A percentile compares a stretch with the other conserved stretches of the same genome.
Conservation (phyloP, 2,329 filamentous ascomycete genomes). For the Xylariaceae sp. region DNA sequence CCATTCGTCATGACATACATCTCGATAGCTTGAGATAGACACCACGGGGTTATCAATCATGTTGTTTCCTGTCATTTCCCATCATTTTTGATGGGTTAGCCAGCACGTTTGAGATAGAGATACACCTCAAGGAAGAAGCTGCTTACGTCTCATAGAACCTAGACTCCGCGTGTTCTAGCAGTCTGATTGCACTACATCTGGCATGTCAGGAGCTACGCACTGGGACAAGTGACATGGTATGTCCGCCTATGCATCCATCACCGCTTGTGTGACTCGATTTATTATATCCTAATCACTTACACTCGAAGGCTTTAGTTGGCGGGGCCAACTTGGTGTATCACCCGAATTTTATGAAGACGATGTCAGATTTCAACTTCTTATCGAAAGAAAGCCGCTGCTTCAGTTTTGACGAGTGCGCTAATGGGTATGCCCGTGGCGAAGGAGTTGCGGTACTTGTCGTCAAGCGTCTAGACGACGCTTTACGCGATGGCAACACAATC, state of each 20-base stretch:
- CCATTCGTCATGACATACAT: no score
- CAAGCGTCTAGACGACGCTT: conserved; percentile 44
- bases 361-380: conserved; percentile 27
- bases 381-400: conserved; percentile 28
- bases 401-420: conserved; percentile 12
- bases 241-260: no score
- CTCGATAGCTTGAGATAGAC: no score
- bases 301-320: conserved; percentile 3
- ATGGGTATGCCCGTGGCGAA: conserved; percentile 41
- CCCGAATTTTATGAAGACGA: conserved; percentile 12
- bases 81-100: no score
- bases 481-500: conserved; percentile 36
- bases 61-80: no score
- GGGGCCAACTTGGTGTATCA: conserved; percentile 8
- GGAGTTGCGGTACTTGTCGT: conserved; percentile 46
- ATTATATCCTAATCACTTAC: no score
- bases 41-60: no score
- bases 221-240: no score
- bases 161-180: conserved; percentile 13
- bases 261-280: no score
- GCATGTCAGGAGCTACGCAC: conserved; percentile 9
- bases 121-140: no score
- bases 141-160: no score
- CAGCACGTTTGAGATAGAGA: no score
- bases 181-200: conserved; percentile 9